phyloP scores from a whole-genome alignment of 768 basidiomycete genomes.

The Phylloporus scabripes region DNA sequence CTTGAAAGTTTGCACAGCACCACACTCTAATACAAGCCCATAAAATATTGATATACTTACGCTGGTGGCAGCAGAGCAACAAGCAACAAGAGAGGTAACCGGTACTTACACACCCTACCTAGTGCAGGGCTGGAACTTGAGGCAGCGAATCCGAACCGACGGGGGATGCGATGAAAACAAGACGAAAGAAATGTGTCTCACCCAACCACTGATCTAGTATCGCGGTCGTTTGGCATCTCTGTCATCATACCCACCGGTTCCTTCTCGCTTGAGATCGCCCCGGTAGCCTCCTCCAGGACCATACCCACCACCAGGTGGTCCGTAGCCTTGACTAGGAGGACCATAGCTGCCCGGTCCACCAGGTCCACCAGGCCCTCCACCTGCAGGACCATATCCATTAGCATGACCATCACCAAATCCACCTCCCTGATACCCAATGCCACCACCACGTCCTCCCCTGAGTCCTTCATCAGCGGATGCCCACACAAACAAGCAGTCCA shows the following conservation, averaged over 20 bases:
- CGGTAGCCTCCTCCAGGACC: slow-evolving; percentile 52
- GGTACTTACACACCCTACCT: slow-evolving; percentile 34
- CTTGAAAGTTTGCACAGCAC: too few relatives aligned
- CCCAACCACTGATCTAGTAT: slow-evolving; percentile 52
- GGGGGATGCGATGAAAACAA: slow-evolving; percentile 21
- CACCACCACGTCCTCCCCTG: slow-evolving; percentile 64
- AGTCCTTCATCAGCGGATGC: slow-evolving; percentile 14
- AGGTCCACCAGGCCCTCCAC: slow-evolving; percentile 37
- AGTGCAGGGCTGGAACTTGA: slow-evolving; percentile 26
- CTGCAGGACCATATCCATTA: slow-evolving; percentile 52
- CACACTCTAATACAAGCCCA: slow-evolving; percentile 1
- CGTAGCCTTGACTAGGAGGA: slow-evolving; percentile 34
- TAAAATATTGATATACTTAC: slow-evolving; percentile 34
- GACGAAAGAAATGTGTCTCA: slow-evolving; percentile 28
- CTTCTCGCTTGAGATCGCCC: slow-evolving; percentile 70
- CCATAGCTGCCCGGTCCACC: slow-evolving; percentile 43
- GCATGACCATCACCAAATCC: slow-evolving; percentile 50
- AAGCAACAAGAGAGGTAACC: slow-evolving; percentile 25
- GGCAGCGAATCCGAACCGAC: slow-evolving; percentile 18
- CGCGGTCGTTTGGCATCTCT: slow-evolving; percentile 77
- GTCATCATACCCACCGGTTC: slow-evolving; percentile 75
- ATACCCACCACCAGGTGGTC: slow-evolving; percentile 42
- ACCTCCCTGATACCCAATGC: slow-evolving; percentile 64
- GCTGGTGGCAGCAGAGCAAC: slow-evolving; percentile 26
- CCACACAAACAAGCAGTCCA: not conserved